Conservation (phyloP, 495 filamentous ascomycete genomes). For the Parmelia sp. region DNA sequence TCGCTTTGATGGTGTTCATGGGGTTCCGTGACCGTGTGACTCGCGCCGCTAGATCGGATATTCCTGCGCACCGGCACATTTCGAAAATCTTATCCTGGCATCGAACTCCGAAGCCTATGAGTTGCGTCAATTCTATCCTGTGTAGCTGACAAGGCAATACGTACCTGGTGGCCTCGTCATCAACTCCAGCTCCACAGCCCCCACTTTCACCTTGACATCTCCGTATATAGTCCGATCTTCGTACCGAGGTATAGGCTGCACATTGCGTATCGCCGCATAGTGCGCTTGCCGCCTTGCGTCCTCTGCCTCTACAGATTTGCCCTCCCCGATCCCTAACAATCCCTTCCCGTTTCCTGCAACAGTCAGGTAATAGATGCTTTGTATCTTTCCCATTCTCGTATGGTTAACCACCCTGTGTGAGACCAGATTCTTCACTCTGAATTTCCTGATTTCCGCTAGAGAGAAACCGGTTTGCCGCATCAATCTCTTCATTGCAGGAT, state of each 20-base stretch:
- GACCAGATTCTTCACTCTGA: conserved; percentile 62
- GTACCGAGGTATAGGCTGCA: conserved; percentile 82
- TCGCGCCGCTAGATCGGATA: conserved; percentile 75
- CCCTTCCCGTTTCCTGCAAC: conserved; percentile 83
- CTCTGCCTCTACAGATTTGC: conserved; percentile 67
- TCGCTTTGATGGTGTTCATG: conserved; percentile 94
- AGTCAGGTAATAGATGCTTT: conserved; percentile 58
- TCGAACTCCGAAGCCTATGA: conserved; percentile 82
- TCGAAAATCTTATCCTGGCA: conserved; percentile 88
- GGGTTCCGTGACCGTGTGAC: conserved; percentile 77
- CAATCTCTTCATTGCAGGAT: conserved; percentile 51
- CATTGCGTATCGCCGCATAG: conserved; percentile 72
- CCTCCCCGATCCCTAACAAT: conserved; percentile 79
- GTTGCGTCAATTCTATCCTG: neutral
- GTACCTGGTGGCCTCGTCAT: conserved; percentile 80
- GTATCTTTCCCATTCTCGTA: conserved; percentile 91
- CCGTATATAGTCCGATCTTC: conserved; percentile 89
- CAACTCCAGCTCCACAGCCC: conserved; percentile 73
- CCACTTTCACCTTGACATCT: conserved; percentile 74
- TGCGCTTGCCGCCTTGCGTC: conserved; percentile 61
- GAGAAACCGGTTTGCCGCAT: conserved; percentile 65
- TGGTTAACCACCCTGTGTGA: conserved; percentile 74
- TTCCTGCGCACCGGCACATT: conserved; percentile 75
- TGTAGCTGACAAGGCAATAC: conserved; percentile 24
- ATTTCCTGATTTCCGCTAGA: conserved; percentile 45